Conservation (phyloP, 768 basidiomycete species). For the Tricholomella constricta region DNA sequence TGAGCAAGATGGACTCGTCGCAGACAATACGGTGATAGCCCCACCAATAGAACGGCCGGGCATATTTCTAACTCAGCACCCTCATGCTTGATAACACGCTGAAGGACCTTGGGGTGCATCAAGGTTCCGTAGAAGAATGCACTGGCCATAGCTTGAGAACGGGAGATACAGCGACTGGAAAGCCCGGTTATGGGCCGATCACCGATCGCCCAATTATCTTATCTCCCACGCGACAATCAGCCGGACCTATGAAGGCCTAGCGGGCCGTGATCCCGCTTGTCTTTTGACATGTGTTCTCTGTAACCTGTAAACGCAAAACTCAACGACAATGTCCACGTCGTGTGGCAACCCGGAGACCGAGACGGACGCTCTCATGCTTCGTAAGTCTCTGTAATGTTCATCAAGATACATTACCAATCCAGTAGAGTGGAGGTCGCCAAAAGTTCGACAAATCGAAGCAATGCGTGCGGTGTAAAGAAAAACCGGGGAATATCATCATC, state of each 20-base stretch:
- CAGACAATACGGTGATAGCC: no score
- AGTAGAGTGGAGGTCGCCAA: constrained; percentile 47
- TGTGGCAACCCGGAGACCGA: constrained; percentile 69
- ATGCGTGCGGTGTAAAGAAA: constrained; percentile 77
- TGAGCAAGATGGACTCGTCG: no score
- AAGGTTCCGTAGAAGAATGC: constrained; percentile 93
- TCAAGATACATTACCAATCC: constrained; percentile 5
- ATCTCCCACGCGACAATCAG: no score
- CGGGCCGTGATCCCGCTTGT: no score
- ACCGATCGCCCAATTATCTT: no score
- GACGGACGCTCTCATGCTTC: constrained; percentile 64
- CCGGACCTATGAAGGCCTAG: no score
- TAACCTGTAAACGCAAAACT: not conserved
- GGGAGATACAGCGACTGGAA: not conserved
- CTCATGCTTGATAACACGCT: constrained; percentile 70
- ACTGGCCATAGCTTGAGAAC: constrained; percentile 9
- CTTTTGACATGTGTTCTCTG: not conserved
- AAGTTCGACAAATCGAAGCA: constrained; percentile 67
- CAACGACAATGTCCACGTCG: constrained; percentile 32
- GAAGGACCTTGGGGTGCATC: constrained; percentile 83
- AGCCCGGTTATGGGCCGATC: no score
- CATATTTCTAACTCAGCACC: constrained; percentile 65
- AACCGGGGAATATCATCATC: constrained; percentile 67
- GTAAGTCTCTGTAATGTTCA: constrained; percentile 40
- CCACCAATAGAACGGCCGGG: constrained; percentile 74